Evolutionary conservation across 2,329 filamentous ascomycete species (phyloP).

Genomic region (Bretziella fagacearum): DNA sequence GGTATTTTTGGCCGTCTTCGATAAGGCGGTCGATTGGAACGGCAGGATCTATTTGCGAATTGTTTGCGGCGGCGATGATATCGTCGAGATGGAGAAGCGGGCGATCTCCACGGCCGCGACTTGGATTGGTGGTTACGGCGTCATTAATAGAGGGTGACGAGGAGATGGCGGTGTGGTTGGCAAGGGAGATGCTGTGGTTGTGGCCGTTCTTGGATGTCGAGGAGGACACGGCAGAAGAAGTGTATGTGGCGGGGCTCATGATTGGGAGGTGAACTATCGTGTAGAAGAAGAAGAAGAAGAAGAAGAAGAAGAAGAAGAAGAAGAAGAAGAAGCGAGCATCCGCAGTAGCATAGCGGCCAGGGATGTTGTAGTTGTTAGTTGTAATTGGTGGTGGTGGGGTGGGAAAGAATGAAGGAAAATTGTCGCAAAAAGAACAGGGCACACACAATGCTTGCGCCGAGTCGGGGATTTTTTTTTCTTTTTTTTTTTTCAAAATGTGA

Average conservation of each 20-base stretch:
- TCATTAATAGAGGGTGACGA: constrained; percentile 14
- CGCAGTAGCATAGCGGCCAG: too few species aligned
- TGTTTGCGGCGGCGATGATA: constrained; percentile 25
- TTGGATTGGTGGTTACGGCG: not conserved
- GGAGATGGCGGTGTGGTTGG: constrained; percentile 20
- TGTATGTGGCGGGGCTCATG: constrained; percentile 11
- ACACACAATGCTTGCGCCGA: too few species aligned
- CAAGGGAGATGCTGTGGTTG: constrained; percentile 20
- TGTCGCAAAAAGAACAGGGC: too few species aligned
- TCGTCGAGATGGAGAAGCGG: constrained; percentile 38
- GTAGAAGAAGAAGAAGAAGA: too few species aligned
- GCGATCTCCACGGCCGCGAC: constrained; percentile 17
- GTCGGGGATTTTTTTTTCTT: too few species aligned
- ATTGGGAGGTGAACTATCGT: not conserved
- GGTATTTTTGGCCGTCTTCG: constrained; percentile 33
- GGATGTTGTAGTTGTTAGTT: too few species aligned
- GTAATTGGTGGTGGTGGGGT: too few species aligned
- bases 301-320: too few species aligned
- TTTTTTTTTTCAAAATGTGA: too few species aligned
- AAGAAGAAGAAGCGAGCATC: too few species aligned
- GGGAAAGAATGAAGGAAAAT: too few species aligned
- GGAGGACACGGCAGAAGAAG: constrained; percentile 3
- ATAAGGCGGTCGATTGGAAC: constrained; percentile 38
- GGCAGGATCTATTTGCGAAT: constrained; percentile 30
- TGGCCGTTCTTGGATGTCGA: constrained; percentile 4